Conservation (phyloP, 2,329 filamentous ascomycete genomes). For the Xylaria sp. region DNA sequence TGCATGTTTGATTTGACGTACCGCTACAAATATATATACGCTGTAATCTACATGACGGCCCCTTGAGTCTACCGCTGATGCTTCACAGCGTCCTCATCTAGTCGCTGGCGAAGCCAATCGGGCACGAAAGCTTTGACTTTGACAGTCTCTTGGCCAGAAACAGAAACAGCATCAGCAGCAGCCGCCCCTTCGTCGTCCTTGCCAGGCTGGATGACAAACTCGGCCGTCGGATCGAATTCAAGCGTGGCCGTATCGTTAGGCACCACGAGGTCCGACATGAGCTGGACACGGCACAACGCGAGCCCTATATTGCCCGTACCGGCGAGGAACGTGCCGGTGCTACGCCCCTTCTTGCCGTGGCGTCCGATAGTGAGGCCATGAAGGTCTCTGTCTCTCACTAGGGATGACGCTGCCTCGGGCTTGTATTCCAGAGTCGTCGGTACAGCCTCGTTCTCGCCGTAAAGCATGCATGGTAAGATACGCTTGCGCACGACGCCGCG, state of each 20-base stretch:
- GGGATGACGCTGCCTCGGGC: conserved; percentile 29
- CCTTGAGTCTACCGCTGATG: conserved; percentile 5
- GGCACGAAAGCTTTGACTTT: conserved; percentile 86
- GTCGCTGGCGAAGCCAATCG: conserved; percentile 70
- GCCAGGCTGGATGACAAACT: conserved; percentile 66
- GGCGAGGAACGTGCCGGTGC: conserved; percentile 81
- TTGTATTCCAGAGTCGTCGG: conserved; percentile 61
- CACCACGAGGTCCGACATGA: conserved; percentile 84
- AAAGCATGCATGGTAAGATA: conserved; percentile 82
- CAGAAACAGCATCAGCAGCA: conserved; percentile 46
- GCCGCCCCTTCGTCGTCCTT: conserved; percentile 53
- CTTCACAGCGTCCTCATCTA: conserved; percentile 46
- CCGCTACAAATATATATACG: conserved; percentile 3
- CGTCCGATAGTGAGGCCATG: conserved; percentile 61
- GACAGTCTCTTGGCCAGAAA: conserved; percentile 50
- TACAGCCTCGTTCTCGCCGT: conserved; percentile 59
- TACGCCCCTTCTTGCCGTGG: conserved; percentile 69
- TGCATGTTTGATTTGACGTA: not conserved
- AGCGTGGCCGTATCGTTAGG: conserved; percentile 74
- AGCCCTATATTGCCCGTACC: conserved; percentile 88
- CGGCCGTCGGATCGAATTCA: conserved; percentile 68
- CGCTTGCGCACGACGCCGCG: conserved; percentile 93
- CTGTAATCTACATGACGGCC: not conserved
- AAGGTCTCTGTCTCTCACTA: conserved; percentile 1
- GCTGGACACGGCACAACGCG: conserved; percentile 85